phyloP scores from a whole-genome alignment of 2,329 filamentous ascomycete genomes.

The Biscogniauxia sp. region DNA sequence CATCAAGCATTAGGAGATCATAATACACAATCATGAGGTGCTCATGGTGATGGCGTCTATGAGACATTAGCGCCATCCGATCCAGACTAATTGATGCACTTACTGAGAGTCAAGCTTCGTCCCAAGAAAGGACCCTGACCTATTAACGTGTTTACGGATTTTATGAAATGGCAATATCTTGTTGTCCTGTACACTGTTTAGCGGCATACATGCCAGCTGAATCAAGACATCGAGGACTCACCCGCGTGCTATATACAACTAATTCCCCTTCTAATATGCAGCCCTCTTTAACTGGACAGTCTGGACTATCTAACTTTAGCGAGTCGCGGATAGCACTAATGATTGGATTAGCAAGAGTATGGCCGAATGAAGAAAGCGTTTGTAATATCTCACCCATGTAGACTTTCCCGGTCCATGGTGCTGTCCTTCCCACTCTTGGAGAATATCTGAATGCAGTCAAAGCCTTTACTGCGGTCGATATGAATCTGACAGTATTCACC shows the following conservation, averaged over 20 bases:
- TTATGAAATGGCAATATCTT: slow-evolving; percentile 75
- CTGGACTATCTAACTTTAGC: slow-evolving; percentile 56
- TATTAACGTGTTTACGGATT: slow-evolving; percentile 74
- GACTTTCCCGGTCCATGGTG: slow-evolving; percentile 62
- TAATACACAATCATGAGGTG: slow-evolving; percentile 63
- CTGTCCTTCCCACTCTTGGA: slow-evolving; percentile 92
- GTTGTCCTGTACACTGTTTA: slow-evolving; percentile 41
- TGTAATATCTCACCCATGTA: slow-evolving; percentile 50
- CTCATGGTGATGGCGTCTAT: slow-evolving; percentile 48
- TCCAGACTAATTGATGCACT: slow-evolving; percentile 23
- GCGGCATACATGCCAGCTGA: not conserved
- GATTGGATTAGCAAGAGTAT: not conserved
- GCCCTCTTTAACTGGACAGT: slow-evolving; percentile 57
- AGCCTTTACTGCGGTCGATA: slow-evolving; percentile 60
- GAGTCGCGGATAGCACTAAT: slow-evolving; percentile 59
- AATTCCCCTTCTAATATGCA: slow-evolving; percentile 86
- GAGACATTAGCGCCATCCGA: slow-evolving; percentile 16
- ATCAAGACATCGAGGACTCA: slow-evolving; percentile 24
- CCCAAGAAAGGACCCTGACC: slow-evolving; percentile 69
- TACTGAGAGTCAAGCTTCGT: slow-evolving; percentile 67
- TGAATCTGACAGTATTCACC: slow-evolving; percentile 92
- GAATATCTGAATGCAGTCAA: slow-evolving; percentile 70
- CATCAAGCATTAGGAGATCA: slow-evolving; percentile 54
- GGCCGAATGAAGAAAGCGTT: not conserved
- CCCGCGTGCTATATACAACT: slow-evolving; percentile 69